Conservation (phyloP, 2,329 filamentous ascomycete genomes). For the Penicillium sp. region DNA sequence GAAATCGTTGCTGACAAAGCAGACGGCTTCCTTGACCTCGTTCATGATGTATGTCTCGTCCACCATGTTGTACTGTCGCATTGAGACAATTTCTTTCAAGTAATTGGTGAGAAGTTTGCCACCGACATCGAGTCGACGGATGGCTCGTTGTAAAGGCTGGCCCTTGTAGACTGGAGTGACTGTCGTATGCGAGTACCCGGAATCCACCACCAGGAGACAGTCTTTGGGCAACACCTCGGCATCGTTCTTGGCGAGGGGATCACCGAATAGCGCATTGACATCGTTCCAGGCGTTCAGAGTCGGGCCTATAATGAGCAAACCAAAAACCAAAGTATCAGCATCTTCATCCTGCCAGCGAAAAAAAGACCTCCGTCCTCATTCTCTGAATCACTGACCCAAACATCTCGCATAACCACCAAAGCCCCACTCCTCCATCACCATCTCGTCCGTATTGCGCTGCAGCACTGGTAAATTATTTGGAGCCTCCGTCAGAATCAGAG, state of each 20-base stretch:
- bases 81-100: constrained; percentile 78
- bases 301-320: constrained; percentile 48
- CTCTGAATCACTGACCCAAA: constrained; percentile 47
- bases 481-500: constrained; percentile 77
- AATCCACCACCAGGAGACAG: constrained; percentile 81
- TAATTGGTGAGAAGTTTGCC: constrained; percentile 93
- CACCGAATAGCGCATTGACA: constrained; percentile 62
- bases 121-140: constrained; percentile 81
- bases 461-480: constrained; percentile 74
- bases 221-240: constrained; percentile 56
- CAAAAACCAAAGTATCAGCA: background rate
- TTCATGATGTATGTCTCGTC: constrained; percentile 92
- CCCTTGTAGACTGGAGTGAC: constrained; percentile 80
- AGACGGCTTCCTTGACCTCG: constrained; percentile 87
- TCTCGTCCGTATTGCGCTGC: constrained; percentile 88
- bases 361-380: background rate
- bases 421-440: constrained; percentile 95
- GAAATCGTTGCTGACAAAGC: constrained; percentile 77
- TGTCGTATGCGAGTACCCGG: constrained; percentile 87
- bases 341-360: background rate
- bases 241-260: constrained; percentile 43
- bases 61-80: constrained; percentile 91
- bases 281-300: constrained; percentile 79
- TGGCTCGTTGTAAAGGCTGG: constrained; percentile 69
- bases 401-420: constrained; percentile 80